Percentiles rank a stretch among this genome's conserved stretches.
phyloP scores from a whole-genome alignment of 2,329 filamentous ascomycete species.

The Trichoderma sp. region DNA sequence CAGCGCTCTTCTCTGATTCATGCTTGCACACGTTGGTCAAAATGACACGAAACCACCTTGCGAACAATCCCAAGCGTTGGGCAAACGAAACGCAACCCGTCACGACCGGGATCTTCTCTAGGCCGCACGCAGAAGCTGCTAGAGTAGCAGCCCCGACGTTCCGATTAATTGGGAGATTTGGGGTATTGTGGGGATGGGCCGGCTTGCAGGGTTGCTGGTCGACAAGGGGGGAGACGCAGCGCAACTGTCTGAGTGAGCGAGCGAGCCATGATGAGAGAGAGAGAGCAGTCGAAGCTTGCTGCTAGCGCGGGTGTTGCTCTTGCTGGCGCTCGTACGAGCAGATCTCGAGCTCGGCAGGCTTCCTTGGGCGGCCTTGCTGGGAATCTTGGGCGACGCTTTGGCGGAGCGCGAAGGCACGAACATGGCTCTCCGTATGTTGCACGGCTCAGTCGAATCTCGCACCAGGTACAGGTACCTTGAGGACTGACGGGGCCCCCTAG shows the following conservation, averaged over 20 bases:
- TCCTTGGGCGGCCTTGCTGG: background rate
- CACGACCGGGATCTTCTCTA: background rate
- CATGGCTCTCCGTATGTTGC: slow-evolving; percentile 5
- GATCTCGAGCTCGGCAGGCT: background rate
- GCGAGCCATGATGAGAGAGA: background rate
- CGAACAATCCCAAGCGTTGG: slow-evolving; percentile 12
- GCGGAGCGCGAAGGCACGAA: background rate
- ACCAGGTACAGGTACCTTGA: background rate
- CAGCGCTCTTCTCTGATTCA: background rate
- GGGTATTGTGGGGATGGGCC: slow-evolving; percentile 21
- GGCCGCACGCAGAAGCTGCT: slow-evolving; percentile 7
- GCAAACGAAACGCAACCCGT: slow-evolving; percentile 11
- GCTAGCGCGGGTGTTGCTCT: background rate
- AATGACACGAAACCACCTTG: slow-evolving; percentile 17
- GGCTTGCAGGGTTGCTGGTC: slow-evolving; percentile 1
- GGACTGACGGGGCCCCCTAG: background rate
- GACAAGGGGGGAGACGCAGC: background rate
- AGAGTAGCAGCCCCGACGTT: slow-evolving; percentile 7
- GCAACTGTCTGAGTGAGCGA: background rate
- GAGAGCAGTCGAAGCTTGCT: slow-evolving; percentile 14
- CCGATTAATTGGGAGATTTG: slow-evolving; percentile 26
- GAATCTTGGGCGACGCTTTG: background rate
- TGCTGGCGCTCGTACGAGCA: background rate
- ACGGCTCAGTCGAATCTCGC: background rate
- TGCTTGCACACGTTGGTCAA: slow-evolving; percentile 21